Evolutionary conservation across 306 rosid species (phyloP).

Genomic region (Fagus sylvatica): DNA sequence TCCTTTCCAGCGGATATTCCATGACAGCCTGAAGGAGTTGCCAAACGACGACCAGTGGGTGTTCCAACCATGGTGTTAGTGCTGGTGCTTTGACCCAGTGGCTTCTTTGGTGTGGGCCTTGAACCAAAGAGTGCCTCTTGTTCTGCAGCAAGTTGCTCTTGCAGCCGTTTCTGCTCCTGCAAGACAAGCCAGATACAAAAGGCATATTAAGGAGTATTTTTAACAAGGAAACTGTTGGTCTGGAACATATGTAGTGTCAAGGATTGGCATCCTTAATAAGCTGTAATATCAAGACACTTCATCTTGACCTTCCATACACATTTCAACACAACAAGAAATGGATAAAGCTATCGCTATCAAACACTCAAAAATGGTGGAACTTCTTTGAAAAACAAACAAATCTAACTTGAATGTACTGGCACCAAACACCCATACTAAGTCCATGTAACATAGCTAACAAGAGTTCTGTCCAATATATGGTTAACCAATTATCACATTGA

Average conservation of each 20-base stretch:
- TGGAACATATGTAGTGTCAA: background rate
- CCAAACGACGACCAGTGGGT: slow-evolving; percentile 60
- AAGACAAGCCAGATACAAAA: background rate
- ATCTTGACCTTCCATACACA: background rate
- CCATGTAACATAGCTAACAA: slow-evolving; percentile 3
- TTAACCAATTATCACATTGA: background rate
- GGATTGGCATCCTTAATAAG: background rate
- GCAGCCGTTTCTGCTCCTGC: slow-evolving; percentile 78
- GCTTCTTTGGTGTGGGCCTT: slow-evolving; percentile 72
- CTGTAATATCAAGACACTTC: background rate
- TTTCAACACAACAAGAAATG: background rate
- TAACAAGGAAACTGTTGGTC: background rate
- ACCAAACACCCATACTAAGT: background rate
- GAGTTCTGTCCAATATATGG: background rate
- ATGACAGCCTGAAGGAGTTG: slow-evolving; percentile 49
- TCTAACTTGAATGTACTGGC: background rate
- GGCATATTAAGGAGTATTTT: background rate
- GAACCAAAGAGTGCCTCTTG: slow-evolving; percentile 78
- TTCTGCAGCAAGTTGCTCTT: slow-evolving; percentile 66
- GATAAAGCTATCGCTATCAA: too few relatives aligned
- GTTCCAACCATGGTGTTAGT: slow-evolving; percentile 58
- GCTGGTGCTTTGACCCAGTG: slow-evolving; percentile 61
- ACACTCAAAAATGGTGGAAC: too few relatives aligned
- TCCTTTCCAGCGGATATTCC: slow-evolving; percentile 58
- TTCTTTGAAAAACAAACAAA: background rate